Conservation (phyloP, 805 yeast genomes). For the Candida golubevii region DNA sequence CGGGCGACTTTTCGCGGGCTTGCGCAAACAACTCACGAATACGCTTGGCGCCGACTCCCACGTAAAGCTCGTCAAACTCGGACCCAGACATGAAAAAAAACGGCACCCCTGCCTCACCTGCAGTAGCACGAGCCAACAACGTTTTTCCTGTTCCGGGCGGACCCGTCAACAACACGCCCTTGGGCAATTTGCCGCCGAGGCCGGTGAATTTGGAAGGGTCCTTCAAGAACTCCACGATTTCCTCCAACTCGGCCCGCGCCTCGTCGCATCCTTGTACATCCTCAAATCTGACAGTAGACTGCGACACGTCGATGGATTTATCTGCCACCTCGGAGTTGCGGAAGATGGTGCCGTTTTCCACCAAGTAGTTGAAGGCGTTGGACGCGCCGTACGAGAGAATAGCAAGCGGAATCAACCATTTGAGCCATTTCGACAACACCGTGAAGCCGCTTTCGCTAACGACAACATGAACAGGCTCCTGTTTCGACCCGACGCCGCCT, state of each 20-base stretch:
- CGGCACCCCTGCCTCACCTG: slow-evolving; percentile 99
- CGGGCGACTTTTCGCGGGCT: slow-evolving; percentile 94
- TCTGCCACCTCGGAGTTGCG: slow-evolving; percentile 69
- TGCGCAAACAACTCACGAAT: slow-evolving; percentile 90
- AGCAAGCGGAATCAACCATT: slow-evolving; percentile 82
- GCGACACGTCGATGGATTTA: slow-evolving; percentile 76
- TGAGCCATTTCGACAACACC: slow-evolving; percentile 78
- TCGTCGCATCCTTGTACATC: slow-evolving; percentile 99
- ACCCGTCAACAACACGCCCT: slow-evolving; percentile 94
- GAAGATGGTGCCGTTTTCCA: slow-evolving; percentile 79
- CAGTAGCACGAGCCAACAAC: slow-evolving; percentile 92
- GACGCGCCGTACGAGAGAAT: slow-evolving; percentile 77
- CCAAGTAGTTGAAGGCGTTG: slow-evolving; percentile 69
- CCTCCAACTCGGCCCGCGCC: slow-evolving; percentile 95
- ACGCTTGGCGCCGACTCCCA: slow-evolving; percentile 98
- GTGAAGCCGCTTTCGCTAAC: slow-evolving; percentile 81
- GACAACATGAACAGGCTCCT: slow-evolving; percentile 91
- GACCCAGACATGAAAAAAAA: slow-evolving; percentile 98
- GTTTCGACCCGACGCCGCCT: slow-evolving; percentile 53
- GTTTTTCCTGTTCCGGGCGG: slow-evolving; percentile 99
- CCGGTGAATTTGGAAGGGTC: slow-evolving; percentile 97
- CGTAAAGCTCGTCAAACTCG: slow-evolving; percentile 96
- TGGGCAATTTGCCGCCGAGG: slow-evolving; percentile 94
- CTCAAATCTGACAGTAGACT: slow-evolving; percentile 79
- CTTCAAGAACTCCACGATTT: slow-evolving; percentile 93